Evolutionary conservation across 345 rosid genomes (phyloP), one percentile per base, ranked within the genome.

Genomic region (Aquilaria sinensis): DNA sequence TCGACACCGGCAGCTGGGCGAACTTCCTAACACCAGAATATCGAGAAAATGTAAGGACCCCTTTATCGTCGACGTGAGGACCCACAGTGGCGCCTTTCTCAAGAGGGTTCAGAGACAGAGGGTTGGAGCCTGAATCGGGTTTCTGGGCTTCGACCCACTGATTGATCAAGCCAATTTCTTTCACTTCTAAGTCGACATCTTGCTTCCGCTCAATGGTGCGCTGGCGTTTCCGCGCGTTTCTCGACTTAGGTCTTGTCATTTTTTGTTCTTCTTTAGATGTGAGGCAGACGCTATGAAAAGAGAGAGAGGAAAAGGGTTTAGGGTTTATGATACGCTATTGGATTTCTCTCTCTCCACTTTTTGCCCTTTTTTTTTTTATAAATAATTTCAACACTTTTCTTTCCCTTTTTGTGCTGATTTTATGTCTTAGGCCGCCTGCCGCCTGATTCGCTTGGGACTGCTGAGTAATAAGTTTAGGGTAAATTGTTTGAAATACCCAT

Each of bases 91-190:
- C 70, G 32, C 76, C 70, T 10, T 75, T 32, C 10, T 85, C 83
- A 3, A 75, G 85, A 10, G 88, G 79, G 5, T 68, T 77, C 14
- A 75, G 60, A 12, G 97, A 73, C 43, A 88, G 75, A 4, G 96
- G 99, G 51, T 90, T 94, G 69, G 88, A 72, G 43, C 95, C 96
- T 3, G 96, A 86, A 15, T 88, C 96, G 0, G 93, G 97, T 74
- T 85, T 88, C 67, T 84, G 83, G 7, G 93, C 75, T 48, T 85
- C 89, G 43, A 90, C 87, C 99, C 99, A 94, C 53, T 78, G 57
- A 64, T 76, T 82, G 2, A 94, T 76, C 12, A 75, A 57, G 57
- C 34, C 75, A 31, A 88, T 80, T 56, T 90, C 96, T 37, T 86
- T 80, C 14, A 63, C 56, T 75, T 87, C 94, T 31, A 57, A n/a